phyloP scores from a whole-genome alignment of 1,139 yeast species.

The Kluyveromyces sp. region DNA sequence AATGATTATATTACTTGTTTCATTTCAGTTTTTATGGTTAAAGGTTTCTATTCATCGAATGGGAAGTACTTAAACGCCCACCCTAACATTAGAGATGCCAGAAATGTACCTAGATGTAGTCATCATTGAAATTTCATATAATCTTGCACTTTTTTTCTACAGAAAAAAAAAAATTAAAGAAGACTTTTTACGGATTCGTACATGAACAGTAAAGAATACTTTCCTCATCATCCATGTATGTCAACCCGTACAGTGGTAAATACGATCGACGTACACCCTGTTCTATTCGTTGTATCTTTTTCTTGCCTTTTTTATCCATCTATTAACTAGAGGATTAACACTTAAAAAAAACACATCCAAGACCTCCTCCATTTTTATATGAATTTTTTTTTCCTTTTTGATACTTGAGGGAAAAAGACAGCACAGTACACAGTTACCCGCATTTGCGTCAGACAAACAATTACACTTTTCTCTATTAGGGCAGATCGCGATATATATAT shows the following conservation, averaged over 20 bases:
- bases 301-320: no score
- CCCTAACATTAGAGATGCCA: conserved; percentile 33
- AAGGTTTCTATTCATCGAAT: conserved; percentile 29
- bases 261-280: not conserved
- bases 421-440: not conserved
- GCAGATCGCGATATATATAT: not conserved
- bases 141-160: not conserved
- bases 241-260: not conserved
- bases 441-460: not conserved
- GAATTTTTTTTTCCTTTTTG: not conserved
- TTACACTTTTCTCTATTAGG: not conserved
- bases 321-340: no score
- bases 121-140: conserved; percentile 18
- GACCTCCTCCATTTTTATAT: not conserved
- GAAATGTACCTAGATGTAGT: conserved; percentile 22
- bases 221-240: not conserved
- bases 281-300: not conserved
- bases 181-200: not conserved
- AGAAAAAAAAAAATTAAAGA: not conserved
- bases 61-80: conserved; percentile 31
- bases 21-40: conserved; percentile 7
- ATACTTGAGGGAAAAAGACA: no score
- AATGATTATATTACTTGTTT: not conserved
- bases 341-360: no score
- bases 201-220: not conserved